Base-by-base conservation (phyloP, 805 yeast species). In the Spathaspora passalidarum region DNA sequence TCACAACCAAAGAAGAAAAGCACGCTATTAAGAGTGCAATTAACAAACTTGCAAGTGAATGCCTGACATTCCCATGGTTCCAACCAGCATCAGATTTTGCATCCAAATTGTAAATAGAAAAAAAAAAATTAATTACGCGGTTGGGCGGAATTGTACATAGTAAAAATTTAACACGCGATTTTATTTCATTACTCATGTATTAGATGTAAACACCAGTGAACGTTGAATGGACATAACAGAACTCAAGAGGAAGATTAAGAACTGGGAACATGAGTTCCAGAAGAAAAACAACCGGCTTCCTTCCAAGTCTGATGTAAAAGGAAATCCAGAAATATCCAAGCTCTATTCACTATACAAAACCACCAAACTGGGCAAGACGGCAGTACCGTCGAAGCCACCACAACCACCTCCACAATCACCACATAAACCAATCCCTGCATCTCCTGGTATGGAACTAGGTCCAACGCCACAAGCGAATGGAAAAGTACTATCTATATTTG, bases 381-480 rank as follows among this genome's bases (percentile, higher is more conserved):
- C 44, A 36, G 38, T 23, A 34, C 4, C 29, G 26, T 19, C 41
- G 9, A 43, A 23, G 9, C 20, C 43, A 13, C 23, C 41, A 14
- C 25, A 17, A 39, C n/a, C 40, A 19, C 35, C 32, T 4, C 26
- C n/a, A 2, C 7, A 16, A 25, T 35, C 36, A 16, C 29, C 35
- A 43, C 44, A 13, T 35, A 18, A 26, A 17, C 8, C 20, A 8
- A 10, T 26, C 16, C 41, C 41, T 9, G 3, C 7, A 19, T 40
- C 43, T 26, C 43, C 43, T 22, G 21, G 7, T 6, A 19, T 29
- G 2, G 86, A 81, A 49, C 59, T 88, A 10, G 96, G 96, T 0
- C 96, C 96, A 0, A 88, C 96, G 0, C 96, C 96, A 0, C 96
- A 88, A 54, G 75, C 88, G 8, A 75, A 83, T 49, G 96, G 96